Base-by-base conservation (phyloP, 2,329 filamentous ascomycete genomes). In the Plectosphaerella plurivora region DNA sequence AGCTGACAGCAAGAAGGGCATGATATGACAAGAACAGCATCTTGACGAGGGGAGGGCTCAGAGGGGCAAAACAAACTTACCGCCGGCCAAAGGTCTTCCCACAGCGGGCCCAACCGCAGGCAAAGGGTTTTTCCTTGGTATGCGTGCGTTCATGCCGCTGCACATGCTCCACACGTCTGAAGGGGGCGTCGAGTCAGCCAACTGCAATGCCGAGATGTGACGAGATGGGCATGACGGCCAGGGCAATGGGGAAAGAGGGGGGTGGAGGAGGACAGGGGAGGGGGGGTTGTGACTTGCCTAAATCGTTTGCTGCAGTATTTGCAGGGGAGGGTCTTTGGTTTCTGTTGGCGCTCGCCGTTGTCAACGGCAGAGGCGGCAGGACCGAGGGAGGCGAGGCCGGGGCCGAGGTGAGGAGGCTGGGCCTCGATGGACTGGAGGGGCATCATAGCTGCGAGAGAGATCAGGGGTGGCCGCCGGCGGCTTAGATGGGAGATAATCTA, bases 81-180 rank as follows among this genome's bases (percentile, higher is more conserved):
- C 81, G 74, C 70, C 82, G 72, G 62, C 81, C 80, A 68, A 84
- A 85, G 2, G 76, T 82, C 68, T 84, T 84, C 47, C 81, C 81
- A 67, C 82, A 85, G 42, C 77, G 74, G 62, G 76, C 75, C 78
- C 80, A 83, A 56, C 62, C 72, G 60, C 82, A 85, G 49, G 77
- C 74, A 63, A 84, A 85, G 9, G 82, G 82, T 65, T 84, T 84
- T 68, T 84, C 82, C 61, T 84, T 84, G 59, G 82, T 85, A 67
- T 85, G 82, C 35, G 81, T 84, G 57, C 81, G 75, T 66, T 84
- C 81, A 65, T 85, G 82, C 63, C 82, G 74, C 66, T 84, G 81
- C 50, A 85, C 79, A 67, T 85, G 82, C 66, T 85, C 82, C 59
- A 84, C 80, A 61, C 82, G 80, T 65, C 81, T 83, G 68, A 66